phyloP scores from a whole-genome alignment of 1,139 yeast species.

The Kurtzmaniella quercitrusa region DNA sequence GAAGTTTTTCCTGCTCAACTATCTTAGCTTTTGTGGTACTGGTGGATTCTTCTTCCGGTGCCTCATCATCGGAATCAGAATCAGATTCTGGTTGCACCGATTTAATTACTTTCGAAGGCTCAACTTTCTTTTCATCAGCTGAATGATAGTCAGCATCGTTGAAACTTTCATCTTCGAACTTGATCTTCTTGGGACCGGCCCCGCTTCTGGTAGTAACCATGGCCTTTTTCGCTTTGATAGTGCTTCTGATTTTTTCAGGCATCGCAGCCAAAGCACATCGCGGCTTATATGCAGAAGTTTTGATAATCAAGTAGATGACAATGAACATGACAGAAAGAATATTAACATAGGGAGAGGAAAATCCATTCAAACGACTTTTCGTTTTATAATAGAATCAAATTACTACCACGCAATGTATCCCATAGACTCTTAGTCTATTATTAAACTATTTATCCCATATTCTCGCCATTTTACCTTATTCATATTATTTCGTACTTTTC shows the following conservation, averaged over 20 bases:
- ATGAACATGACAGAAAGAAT: neutral
- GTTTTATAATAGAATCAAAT: too few species aligned
- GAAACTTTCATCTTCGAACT: slow-evolving; percentile 23
- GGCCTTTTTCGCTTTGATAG: neutral
- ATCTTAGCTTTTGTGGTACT: slow-evolving; percentile 25
- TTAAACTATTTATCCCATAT: slow-evolving; percentile 29
- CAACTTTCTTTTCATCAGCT: slow-evolving; percentile 16
- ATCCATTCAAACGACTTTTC: too few species aligned
- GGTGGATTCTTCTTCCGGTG: slow-evolving; percentile 46
- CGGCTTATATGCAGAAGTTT: neutral
- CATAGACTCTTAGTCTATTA: slow-evolving; percentile 1
- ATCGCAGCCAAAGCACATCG: slow-evolving; percentile 1
- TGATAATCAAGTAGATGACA: neutral
- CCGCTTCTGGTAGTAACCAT: slow-evolving; percentile 27
- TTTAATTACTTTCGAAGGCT: slow-evolving; percentile 12
- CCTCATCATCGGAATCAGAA: slow-evolving; percentile 35
- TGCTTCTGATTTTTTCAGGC: neutral
- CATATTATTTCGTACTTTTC: slow-evolving; percentile 22
- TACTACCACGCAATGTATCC: neutral
- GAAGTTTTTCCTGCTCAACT: slow-evolving; percentile 32
- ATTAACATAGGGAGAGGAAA: too few species aligned
- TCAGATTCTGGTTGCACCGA: slow-evolving; percentile 18
- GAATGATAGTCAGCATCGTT: slow-evolving; percentile 16
- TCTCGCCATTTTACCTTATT: slow-evolving; percentile 30
- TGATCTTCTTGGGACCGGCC: slow-evolving; percentile 18